Evolutionary conservation across 2,329 filamentous ascomycete genomes (phyloP).

Genomic region (Nothopassalora personata): DNA sequence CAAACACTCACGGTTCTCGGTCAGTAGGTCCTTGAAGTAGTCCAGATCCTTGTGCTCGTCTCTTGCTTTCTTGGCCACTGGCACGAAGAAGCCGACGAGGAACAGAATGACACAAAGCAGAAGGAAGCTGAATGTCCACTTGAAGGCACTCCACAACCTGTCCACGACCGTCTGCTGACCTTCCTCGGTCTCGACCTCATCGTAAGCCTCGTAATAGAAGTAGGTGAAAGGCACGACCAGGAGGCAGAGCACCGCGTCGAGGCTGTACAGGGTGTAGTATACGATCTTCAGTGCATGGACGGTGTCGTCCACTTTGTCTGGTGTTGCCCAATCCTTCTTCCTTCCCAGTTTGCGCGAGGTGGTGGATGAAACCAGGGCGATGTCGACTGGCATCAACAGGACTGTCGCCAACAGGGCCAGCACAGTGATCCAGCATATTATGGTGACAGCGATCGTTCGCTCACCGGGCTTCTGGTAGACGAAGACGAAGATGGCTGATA

Average conservation of each 20-base stretch:
- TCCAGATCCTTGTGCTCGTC: constrained; percentile 73
- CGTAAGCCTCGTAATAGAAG: constrained; percentile 97
- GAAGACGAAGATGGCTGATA: constrained; percentile 80
- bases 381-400: constrained; percentile 87
- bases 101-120: constrained; percentile 76
- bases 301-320: constrained; percentile 70
- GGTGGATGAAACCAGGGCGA: constrained; percentile 89
- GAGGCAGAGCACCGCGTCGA: constrained; percentile 85
- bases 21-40: constrained; percentile 80
- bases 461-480: constrained; percentile 87
- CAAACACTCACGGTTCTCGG: constrained; percentile 63
- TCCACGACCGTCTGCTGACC: constrained; percentile 65
- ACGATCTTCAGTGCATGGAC: constrained; percentile 75
- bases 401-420: constrained; percentile 86
- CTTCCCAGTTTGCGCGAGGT: constrained; percentile 66
- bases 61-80: constrained; percentile 61
- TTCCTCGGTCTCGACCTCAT: constrained; percentile 79
- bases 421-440: constrained; percentile 80
- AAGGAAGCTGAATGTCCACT: constrained; percentile 85
- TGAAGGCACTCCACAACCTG: constrained; percentile 76
- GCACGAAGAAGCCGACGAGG: constrained; percentile 89
- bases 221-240: constrained; percentile 91
- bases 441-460: constrained; percentile 72
- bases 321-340: constrained; percentile 94
- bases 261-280: constrained; percentile 87